Evolutionary conservation across 345 rosid species (phyloP).

Genomic region (Cardamine resedifolia): DNA sequence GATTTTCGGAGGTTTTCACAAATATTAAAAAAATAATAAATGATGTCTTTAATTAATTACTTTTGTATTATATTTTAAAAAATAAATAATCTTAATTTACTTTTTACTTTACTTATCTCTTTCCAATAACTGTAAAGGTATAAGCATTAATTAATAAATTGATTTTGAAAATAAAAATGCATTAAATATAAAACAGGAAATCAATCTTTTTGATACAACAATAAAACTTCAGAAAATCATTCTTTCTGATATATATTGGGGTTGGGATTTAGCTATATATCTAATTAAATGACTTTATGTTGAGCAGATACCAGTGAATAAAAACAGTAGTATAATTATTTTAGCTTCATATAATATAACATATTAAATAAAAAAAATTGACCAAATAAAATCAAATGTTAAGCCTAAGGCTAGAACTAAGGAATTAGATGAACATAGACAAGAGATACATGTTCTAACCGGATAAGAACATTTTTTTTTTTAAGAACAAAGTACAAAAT

Average conservation of each 20-base stretch:
- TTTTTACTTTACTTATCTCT: too few relatives aligned
- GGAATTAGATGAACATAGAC: constrained; percentile 25
- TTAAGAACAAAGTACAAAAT: background rate
- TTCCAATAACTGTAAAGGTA: too few relatives aligned
- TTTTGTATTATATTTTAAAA: too few relatives aligned
- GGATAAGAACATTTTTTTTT: constrained; percentile 26
- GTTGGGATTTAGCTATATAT: background rate
- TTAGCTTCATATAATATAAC: background rate
- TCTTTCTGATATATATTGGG: background rate
- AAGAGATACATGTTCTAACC: background rate
- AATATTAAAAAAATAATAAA: too few relatives aligned
- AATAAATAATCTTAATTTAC: too few relatives aligned
- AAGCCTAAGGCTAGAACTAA: background rate
- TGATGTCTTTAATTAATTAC: too few relatives aligned
- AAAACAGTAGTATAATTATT: background rate
- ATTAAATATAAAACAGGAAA: too few relatives aligned
- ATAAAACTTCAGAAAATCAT: too few relatives aligned
- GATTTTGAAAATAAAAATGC: too few relatives aligned
- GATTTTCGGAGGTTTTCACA: too few relatives aligned
- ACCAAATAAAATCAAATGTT: background rate
- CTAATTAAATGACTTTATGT: background rate
- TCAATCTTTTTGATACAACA: too few relatives aligned
- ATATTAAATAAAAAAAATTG: background rate
- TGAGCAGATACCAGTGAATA: background rate
- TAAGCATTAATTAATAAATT: too few relatives aligned